Conservation (phyloP, 2,329 filamentous ascomycete species). For the Colletotrichum chrysophilum region DNA sequence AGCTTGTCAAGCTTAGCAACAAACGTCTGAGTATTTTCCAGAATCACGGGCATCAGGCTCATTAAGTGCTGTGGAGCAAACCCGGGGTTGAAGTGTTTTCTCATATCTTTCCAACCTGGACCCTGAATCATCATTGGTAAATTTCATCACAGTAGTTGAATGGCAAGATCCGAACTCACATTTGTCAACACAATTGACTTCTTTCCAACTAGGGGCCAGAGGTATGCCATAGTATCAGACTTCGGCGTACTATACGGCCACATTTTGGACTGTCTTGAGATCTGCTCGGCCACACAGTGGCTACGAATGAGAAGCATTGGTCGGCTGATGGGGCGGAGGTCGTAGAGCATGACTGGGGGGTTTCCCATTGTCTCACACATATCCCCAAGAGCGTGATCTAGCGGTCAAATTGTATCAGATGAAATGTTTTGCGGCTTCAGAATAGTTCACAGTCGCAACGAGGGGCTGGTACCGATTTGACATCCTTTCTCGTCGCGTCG, state of each 20-base stretch:
- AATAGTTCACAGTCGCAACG: not conserved
- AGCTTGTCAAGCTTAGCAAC: constrained; percentile 20
- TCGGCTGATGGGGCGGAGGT: constrained; percentile 36
- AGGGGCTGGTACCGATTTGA: not conserved
- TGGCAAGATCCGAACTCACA: not conserved
- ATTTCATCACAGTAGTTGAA: not conserved
- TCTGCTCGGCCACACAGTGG: constrained; percentile 42
- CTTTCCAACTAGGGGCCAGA: constrained; percentile 27
- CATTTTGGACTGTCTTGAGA: constrained; percentile 33
- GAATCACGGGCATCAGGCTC: constrained; percentile 37
- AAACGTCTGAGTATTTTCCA: constrained; percentile 38
- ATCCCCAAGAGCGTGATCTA: constrained; percentile 27
- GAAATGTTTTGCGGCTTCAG: not conserved
- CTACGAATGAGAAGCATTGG: constrained; percentile 36
- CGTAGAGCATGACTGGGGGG: constrained; percentile 37
- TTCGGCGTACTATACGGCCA: constrained; percentile 38
- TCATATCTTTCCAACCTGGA: constrained; percentile 26
- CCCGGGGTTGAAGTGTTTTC: constrained; percentile 41
- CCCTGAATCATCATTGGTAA: not conserved
- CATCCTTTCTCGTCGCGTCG: not conserved
- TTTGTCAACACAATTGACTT: constrained; percentile 23
- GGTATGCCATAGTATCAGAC: constrained; percentile 29
- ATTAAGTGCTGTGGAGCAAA: constrained; percentile 44
- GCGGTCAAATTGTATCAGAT: not conserved
- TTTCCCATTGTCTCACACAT: constrained; percentile 34